Base-by-base conservation (phyloP, 73 alveolate species). In the Tetrahymena malaccensis region DNA sequence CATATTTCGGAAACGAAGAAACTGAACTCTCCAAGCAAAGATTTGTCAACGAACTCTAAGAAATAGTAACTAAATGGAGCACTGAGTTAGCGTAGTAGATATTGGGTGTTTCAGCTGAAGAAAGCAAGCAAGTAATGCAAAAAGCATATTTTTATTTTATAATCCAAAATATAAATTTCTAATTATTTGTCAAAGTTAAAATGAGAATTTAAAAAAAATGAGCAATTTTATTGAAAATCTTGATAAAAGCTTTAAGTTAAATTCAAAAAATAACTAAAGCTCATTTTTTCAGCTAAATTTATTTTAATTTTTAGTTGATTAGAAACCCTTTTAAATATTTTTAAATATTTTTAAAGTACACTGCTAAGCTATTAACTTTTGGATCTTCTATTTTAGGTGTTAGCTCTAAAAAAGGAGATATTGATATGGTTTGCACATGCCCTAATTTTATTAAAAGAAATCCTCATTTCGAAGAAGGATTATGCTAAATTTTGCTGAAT, bases 321-420 rank as follows among this genome's bases (percentile, higher is more conserved):
- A 2, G 27, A 50, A 50, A 2, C 16, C 27, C 9, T 19, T 15
- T 50, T 50, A 50, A 50, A 13, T 40, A 10, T 40, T 7, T 40
- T 50, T 50, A 2, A 50, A 50, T 50, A 50, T 50, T 50, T 50
- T 11, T 19, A 27, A 93, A 85, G 84, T 95, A 94, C 55, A 35
- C 95, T 22, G 97, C 97, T 50, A 55, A 85, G 50, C 89, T 99
- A 94, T 98, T 99, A 94, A 96, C 99, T 10, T 98, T 98, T 95
- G 99, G 99, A 34, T 98, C 99, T 40, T 98, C 98, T 95, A 44
- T 99, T 50, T 96, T 99, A 25, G 99, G 99, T 34, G 99, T 99
- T 11, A 99, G 97, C 35, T 97, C 98, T 8, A 98, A 99, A 21
- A 98, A 98, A 27, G 98, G 99, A 44, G 99, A 99, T 97, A 98